A percentile compares a stretch with the other conserved stretches of the same genome.
These are phyloP conservation scores for Neltuma alba DNA, from an alignment of 306 rosid genomes.

Conservation along the genomic window DNA sequence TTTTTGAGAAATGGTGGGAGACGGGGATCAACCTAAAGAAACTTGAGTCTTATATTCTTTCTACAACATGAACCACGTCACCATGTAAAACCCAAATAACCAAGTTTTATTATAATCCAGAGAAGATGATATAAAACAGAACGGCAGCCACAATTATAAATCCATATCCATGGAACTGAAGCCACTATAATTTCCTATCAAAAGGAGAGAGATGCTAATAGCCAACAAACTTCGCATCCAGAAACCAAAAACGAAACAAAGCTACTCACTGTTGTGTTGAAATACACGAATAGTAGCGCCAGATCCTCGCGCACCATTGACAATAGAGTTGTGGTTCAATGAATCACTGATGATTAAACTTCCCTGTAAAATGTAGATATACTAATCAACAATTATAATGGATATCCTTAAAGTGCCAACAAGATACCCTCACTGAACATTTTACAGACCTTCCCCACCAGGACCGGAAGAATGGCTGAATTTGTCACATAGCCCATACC, in stretches of 20 bases:
- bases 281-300: conserved; percentile 72
- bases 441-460: conserved; percentile 57
- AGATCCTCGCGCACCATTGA: conserved; percentile 79
- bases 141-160: background rate
- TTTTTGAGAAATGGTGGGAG: background rate
- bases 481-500: conserved; percentile 83
- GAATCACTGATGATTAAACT: conserved; percentile 74
- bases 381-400: background rate
- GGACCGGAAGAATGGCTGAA: conserved; percentile 69
- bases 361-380: conserved; percentile 44
- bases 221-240: background rate
- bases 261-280: conserved; percentile 56
- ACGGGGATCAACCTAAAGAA: background rate
- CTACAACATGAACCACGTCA: conserved; percentile 8
- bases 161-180: background rate
- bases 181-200: background rate
- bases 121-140: background rate
- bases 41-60: conserved; percentile 5
- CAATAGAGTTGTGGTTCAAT: conserved; percentile 74
- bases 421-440: background rate
- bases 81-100: conserved; percentile 16
- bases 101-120: background rate
- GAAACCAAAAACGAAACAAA: background rate
- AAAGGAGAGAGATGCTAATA: background rate
- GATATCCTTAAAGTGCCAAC: background rate